Evolutionary conservation across 768 basidiomycete species (phyloP).

Genomic region (Chalciporus chontae): DNA sequence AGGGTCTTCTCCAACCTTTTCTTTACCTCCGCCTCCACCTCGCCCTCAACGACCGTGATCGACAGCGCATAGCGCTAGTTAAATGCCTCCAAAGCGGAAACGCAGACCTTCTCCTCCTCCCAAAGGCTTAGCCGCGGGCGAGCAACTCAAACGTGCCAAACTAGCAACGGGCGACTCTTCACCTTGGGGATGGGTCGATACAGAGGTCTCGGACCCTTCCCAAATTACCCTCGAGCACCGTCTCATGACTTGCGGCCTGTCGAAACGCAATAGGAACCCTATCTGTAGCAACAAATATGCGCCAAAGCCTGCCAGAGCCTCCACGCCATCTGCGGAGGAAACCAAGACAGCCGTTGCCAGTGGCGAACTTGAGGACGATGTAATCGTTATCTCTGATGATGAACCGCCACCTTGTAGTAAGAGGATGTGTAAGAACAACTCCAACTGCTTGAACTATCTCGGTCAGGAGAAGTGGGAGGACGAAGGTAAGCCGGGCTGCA

Average conservation of each 20-base stretch:
- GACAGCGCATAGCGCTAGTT: neutral
- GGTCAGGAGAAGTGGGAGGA: conserved; percentile 82
- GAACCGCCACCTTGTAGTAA: conserved; percentile 54
- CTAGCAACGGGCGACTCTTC: conserved; percentile 44
- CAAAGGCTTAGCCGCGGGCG: conserved; percentile 58
- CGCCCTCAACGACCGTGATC: neutral
- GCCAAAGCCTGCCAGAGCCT: conserved; percentile 17
- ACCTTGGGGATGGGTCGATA: conserved; percentile 81
- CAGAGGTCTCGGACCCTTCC: conserved; percentile 51
- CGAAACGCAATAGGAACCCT: conserved; percentile 43
- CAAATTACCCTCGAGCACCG: conserved; percentile 68
- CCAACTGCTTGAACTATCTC: conserved; percentile 84
- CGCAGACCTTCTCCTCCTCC: conserved; percentile 43
- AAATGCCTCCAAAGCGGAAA: conserved; percentile 60
- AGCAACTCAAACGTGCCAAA: conserved; percentile 57
- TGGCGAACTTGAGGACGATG: conserved; percentile 54
- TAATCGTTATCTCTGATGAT: conserved; percentile 71
- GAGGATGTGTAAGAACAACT: conserved; percentile 69
- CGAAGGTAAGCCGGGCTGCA: conserved; percentile 44
- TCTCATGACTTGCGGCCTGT: conserved; percentile 65
- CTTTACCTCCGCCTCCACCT: conserved; percentile 4
- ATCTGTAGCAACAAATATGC: conserved; percentile 60
- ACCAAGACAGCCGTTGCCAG: conserved; percentile 16
- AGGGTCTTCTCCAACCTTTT: conserved; percentile 14
- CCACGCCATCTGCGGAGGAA: conserved; percentile 10